Evolutionary conservation across 192 early-diverging fungal genomes (phyloP).

Genomic region (Linnemannia schmuckeri): DNA sequence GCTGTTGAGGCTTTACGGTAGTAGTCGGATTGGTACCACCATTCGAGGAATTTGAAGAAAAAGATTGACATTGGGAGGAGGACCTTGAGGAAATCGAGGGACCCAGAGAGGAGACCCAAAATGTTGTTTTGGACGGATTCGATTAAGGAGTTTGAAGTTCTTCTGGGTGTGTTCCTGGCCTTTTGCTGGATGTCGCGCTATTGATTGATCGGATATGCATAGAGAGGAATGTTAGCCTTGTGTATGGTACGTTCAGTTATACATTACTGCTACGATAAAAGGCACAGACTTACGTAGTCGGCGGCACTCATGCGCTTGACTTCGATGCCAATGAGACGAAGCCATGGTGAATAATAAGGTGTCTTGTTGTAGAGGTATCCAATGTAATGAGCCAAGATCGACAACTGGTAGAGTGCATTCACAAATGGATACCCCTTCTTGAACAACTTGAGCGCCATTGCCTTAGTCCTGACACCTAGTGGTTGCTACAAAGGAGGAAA

Average conservation of each 20-base stretch:
- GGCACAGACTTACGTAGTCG: slow-evolving; percentile 79
- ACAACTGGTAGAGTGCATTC: slow-evolving; percentile 77
- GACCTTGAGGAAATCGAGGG: slow-evolving; percentile 81
- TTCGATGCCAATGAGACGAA: slow-evolving; percentile 83
- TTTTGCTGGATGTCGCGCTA: slow-evolving; percentile 56
- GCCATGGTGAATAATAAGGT: slow-evolving; percentile 85
- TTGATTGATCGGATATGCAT: slow-evolving; percentile 17
- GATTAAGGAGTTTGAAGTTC: slow-evolving; percentile 24
- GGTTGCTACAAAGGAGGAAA: slow-evolving; percentile 22
- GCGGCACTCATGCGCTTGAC: slow-evolving; percentile 83
- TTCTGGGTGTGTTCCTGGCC: slow-evolving; percentile 47
- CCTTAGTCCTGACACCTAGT: slow-evolving; percentile 32
- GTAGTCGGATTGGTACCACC: slow-evolving; percentile 95
- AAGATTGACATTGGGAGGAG: slow-evolving; percentile 91
- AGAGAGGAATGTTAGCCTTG: slow-evolving; percentile 19
- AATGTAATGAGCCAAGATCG: slow-evolving; percentile 77
- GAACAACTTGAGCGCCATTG: slow-evolving; percentile 33
- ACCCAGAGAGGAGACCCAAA: slow-evolving; percentile 59
- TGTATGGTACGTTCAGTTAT: background rate
- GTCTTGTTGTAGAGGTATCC: slow-evolving; percentile 90
- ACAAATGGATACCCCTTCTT: slow-evolving; percentile 77
- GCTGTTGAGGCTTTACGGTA: slow-evolving; percentile 65
- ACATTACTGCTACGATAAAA: no score
- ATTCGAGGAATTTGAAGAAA: slow-evolving; percentile 94
- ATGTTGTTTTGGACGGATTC: slow-evolving; percentile 48